Evolutionary conservation across 306 rosid genomes (phyloP), one percentile per base, ranked within the genome.

Genomic region (Boehmeria nivea): DNA sequence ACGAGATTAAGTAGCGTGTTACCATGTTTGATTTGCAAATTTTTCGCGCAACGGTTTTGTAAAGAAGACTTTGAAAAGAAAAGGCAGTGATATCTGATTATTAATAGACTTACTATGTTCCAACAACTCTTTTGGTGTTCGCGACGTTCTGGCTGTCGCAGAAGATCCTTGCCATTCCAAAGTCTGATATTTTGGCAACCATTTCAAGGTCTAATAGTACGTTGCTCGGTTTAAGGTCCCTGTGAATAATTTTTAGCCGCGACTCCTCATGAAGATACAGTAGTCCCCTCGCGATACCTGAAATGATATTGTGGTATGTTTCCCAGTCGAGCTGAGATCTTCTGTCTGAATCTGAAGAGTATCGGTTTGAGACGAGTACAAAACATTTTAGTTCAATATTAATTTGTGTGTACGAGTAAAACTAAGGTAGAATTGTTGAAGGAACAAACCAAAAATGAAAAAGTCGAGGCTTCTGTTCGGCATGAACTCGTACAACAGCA

Each of bases 231-330:
- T 74, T 74, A 3, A 74, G 72, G 60, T 69, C 68, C 0, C 76
- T 67, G 38, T 69, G 80, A 10, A 69, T 69, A 36, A 75, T 69
- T 33, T 28, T 54, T 11, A 75, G 68, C 15, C 61, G 45, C 28
- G 76, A 75, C 28, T 75, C 80, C 17, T 75, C 53, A 8, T 69
- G 80, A 14, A 69, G 72, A 43, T 69, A 69, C 2, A 60, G 26
- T 10, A 74, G 17, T 16, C 76, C 76, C 24, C 65, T 20, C 53
- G 72, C 66, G 31, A 64, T 69, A 12, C 62, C 72, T 0, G 17
- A 44, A 12, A 75, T 65, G 7, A 75, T 65, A 19, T 69, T 75
- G 66, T 43, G 69, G 3, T 76, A 55, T 6, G 0, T 49, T 6
- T 36, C 19, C 80, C 76, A 75, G 47, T 60, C 51, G 47, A 75